A percentile compares a stretch with the other conserved stretches of the same genome.
phyloP scores from a whole-genome alignment of 495 filamentous ascomycete genomes.

The Entonaema liquescens region DNA sequence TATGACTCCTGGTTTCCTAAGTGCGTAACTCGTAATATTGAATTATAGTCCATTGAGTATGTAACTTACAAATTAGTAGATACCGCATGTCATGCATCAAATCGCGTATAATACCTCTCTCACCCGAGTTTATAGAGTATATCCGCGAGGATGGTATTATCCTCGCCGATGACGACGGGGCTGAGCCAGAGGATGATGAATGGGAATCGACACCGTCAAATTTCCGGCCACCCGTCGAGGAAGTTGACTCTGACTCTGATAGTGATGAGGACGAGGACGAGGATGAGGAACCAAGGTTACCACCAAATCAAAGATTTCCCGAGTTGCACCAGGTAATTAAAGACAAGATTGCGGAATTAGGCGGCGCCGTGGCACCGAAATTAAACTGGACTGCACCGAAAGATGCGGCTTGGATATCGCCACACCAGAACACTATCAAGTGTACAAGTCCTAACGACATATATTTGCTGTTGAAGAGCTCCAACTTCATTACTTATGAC shows the following conservation, averaged over 20 bases:
- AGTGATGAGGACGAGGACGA: constrained; percentile 47
- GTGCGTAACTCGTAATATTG: constrained; percentile 51
- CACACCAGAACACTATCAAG: constrained; percentile 85
- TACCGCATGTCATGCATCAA: constrained; percentile 86
- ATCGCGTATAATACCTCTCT: constrained; percentile 81
- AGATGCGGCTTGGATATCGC: constrained; percentile 94
- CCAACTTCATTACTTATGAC: constrained; percentile 93
- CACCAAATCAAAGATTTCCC: constrained; percentile 59
- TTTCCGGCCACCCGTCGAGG: constrained; percentile 43
- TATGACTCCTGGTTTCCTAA: constrained; percentile 90
- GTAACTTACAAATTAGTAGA: constrained; percentile 42
- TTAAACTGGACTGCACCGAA: constrained; percentile 98
- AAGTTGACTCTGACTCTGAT: constrained; percentile 55
- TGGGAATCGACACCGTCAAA: constrained; percentile 51
- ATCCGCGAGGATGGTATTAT: constrained; percentile 93
- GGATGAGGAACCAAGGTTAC: constrained; percentile 45
- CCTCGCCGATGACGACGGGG: constrained; percentile 68
- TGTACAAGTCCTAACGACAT: constrained; percentile 88
- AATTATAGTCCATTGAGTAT: neutral
- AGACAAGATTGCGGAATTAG: constrained; percentile 76
- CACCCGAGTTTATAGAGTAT: constrained; percentile 78
- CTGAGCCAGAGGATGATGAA: constrained; percentile 57
- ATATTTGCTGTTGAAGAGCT: constrained; percentile 91
- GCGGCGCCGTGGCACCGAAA: constrained; percentile 86
- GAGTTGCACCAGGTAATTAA: constrained; percentile 81